phyloP scores from a whole-genome alignment of 23 red algal species.

The Gracilariopsis chorda region DNA sequence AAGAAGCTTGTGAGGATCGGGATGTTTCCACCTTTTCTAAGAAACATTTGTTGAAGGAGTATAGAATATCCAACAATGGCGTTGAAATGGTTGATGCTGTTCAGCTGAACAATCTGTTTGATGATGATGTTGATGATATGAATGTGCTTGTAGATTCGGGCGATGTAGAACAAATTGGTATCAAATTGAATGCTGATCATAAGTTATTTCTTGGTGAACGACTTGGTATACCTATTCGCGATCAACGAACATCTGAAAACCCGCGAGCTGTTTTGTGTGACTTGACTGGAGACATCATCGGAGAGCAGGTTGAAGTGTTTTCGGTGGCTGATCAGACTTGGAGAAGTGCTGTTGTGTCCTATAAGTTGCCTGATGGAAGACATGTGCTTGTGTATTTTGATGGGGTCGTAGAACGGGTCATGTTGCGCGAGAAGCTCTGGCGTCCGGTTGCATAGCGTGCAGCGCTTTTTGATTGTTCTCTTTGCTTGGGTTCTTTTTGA shows the following conservation, averaged over 20 bases:
- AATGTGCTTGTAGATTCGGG: neutral
- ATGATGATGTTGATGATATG: neutral
- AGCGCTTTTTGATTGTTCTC: too few species aligned
- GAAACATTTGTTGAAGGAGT: neutral
- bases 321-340: neutral
- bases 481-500: too few species aligned
- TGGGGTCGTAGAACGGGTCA: neutral
- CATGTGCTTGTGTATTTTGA: constrained; percentile 2
- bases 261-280: neutral
- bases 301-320: constrained; percentile 18
- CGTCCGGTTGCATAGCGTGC: neutral
- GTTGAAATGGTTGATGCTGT: neutral
- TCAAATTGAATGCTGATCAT: neutral
- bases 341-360: neutral
- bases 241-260: neutral
- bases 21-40: neutral
- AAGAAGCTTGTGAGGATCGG: neutral
- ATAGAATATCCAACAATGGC: neutral
- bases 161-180: neutral
- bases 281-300: neutral
- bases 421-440: neutral
- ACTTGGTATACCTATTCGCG: neutral
- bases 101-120: neutral
- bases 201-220: neutral
- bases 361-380: neutral